phyloP scores from a whole-genome alignment of 805 yeast species.

The Wickerhamomyces canadensis region DNA sequence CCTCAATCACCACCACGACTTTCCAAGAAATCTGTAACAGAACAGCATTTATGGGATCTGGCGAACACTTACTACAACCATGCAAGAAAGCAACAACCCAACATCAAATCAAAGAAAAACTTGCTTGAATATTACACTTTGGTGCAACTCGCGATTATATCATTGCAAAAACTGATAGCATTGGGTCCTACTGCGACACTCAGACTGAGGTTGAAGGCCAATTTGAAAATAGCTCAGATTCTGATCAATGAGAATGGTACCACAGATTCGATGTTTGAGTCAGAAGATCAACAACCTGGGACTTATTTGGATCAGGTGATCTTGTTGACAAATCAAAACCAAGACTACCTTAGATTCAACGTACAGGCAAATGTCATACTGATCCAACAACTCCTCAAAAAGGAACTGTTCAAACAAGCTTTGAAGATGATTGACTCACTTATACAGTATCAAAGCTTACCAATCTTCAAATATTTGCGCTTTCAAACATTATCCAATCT shows the following conservation, averaged over 20 bases:
- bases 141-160: slow-evolving; percentile 23
- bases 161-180: slow-evolving; percentile 15
- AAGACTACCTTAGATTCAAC: not conserved
- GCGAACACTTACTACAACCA: slow-evolving; percentile 8
- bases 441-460: not conserved
- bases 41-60: slow-evolving; percentile 11
- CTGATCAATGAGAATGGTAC: slow-evolving; percentile 5
- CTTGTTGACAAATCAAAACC: slow-evolving; percentile 9
- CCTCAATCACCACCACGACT: slow-evolving; percentile 1
- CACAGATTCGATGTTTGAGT: not conserved
- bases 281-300: slow-evolving; percentile 9
- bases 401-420: slow-evolving; percentile 8
- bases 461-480: slow-evolving; percentile 6
- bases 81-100: slow-evolving; percentile 4
- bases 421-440: slow-evolving; percentile 3
- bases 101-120: slow-evolving; percentile 17
- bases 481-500: slow-evolving; percentile 4
- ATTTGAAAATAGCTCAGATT: slow-evolving; percentile 26
- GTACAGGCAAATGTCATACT: slow-evolving; percentile 6
- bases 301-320: slow-evolving; percentile 9
- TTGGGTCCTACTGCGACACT: slow-evolving; percentile 24
- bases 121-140: slow-evolving; percentile 28
- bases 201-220: slow-evolving; percentile 21
- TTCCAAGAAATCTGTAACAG: slow-evolving; percentile 2
- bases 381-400: slow-evolving; percentile 3